phyloP scores from a whole-genome alignment of 2,329 filamentous ascomycete species.

The Diaporthe sp. region DNA sequence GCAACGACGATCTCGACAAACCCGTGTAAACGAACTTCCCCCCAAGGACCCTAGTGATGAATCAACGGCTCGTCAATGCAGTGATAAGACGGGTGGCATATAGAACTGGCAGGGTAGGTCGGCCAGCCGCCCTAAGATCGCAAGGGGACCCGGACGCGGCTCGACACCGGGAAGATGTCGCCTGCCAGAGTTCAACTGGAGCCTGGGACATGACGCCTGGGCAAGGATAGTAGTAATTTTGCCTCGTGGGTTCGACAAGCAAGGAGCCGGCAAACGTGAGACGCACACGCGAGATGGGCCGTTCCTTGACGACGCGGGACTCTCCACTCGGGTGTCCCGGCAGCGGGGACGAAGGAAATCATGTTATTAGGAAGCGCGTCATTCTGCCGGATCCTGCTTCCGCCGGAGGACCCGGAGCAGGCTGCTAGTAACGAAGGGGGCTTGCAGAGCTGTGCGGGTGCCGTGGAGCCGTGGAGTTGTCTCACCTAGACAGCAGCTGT shows the following conservation, averaged over 20 bases:
- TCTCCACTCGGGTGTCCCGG: not conserved
- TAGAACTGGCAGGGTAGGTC: not conserved
- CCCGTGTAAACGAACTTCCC: not conserved
- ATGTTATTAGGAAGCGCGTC: not conserved
- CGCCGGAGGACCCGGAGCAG: not conserved
- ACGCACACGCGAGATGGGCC: slow-evolving; percentile 12
- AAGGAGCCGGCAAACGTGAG: not conserved
- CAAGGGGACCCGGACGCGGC: not conserved
- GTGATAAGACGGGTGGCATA: slow-evolving; percentile 3
- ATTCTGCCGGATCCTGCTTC: not conserved
- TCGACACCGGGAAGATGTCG: not conserved
- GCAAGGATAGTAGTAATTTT: not conserved
- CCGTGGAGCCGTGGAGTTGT: not conserved
- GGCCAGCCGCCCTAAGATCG: not conserved
- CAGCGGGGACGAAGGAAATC: not conserved
- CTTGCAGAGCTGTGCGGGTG: not conserved
- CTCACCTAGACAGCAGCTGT: not conserved
- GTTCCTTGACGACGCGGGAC: not conserved
- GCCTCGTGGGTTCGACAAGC: not conserved
- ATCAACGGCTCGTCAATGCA: slow-evolving; percentile 2
- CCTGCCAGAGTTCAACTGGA: slow-evolving; percentile 5
- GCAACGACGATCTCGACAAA: not conserved
- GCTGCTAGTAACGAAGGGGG: not conserved
- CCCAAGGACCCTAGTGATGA: not conserved
- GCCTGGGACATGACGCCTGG: not conserved